Conservation (phyloP, 2,329 filamentous ascomycete species). For the Thielaviopsis euricoi region DNA sequence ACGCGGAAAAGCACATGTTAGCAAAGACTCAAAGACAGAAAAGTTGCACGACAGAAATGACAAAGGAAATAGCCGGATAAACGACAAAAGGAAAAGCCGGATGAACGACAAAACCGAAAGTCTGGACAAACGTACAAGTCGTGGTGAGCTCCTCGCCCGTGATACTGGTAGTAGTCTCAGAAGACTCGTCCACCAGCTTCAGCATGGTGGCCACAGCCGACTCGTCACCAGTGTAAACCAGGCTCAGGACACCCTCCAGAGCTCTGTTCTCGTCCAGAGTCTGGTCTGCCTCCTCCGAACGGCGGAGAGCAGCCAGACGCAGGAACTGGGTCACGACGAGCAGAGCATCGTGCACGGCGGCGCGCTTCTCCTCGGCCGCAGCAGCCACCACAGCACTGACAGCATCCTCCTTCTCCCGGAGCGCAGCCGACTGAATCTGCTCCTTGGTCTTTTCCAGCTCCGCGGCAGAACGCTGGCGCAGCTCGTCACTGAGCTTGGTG, state of each 20-base stretch:
- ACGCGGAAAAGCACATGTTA: constrained; percentile 12
- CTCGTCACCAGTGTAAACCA: constrained; percentile 65
- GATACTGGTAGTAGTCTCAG: constrained; percentile 50
- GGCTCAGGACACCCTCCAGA: constrained; percentile 62
- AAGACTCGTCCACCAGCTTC: constrained; percentile 57
- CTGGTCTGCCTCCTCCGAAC: constrained; percentile 50
- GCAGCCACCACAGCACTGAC: constrained; percentile 33
- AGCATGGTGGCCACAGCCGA: constrained; percentile 57
- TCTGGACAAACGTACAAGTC: constrained; percentile 43
- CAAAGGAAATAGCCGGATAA: too few species aligned
- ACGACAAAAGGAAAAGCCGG: too few species aligned
- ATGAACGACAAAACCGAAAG: not conserved
- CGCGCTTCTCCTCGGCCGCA: constrained; percentile 18
- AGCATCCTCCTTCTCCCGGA: constrained; percentile 37
- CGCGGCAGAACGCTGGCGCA: constrained; percentile 40
- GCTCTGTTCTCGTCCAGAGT: constrained; percentile 58
- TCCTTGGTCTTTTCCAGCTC: constrained; percentile 47
- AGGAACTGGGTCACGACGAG: constrained; percentile 65
- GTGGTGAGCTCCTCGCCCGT: constrained; percentile 47
- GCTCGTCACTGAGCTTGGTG: constrained; percentile 61
- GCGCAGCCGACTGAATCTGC: constrained; percentile 31
- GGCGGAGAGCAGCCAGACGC: constrained; percentile 59
- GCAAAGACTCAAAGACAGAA: not conserved
- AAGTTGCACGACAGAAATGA: not conserved
- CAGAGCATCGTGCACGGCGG: constrained; percentile 43